Conservation (phyloP, 495 filamentous ascomycete species). For the Penicillium macrosclerotiorum region DNA sequence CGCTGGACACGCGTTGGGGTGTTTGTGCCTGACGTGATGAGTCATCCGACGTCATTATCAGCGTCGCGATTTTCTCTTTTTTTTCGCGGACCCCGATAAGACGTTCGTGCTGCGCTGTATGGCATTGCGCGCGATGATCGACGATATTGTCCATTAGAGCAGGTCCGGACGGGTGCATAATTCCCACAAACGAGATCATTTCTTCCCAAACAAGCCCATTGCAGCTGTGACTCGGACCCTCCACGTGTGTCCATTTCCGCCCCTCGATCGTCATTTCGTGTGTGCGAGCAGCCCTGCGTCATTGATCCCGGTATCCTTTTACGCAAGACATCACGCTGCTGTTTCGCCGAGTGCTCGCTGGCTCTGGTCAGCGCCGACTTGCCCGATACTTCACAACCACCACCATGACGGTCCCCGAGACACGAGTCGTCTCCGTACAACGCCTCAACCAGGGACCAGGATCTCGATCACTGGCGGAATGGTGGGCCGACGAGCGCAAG, state of each 20-base stretch:
- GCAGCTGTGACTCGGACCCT: conserved; percentile 12
- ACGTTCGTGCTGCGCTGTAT: neutral
- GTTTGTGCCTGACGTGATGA: conserved; percentile 16
- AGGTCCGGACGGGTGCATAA: neutral
- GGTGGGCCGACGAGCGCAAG: conserved; percentile 43
- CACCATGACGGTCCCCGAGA: conserved; percentile 22
- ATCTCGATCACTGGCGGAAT: conserved; percentile 40
- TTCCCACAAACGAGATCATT: neutral
- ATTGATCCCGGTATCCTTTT: conserved; percentile 11
- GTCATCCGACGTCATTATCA: conserved; percentile 32
- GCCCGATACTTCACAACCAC: conserved; percentile 21
- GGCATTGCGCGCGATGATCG: conserved; percentile 15
- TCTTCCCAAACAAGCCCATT: neutral
- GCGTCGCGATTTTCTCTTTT: conserved; percentile 1
- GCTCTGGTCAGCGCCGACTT: conserved; percentile 34
- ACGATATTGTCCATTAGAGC: conserved; percentile 8
- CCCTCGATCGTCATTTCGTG: conserved; percentile 18
- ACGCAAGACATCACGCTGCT: conserved; percentile 37
- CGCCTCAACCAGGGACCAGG: conserved; percentile 42
- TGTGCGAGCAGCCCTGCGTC: conserved; percentile 21
- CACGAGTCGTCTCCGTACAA: conserved; percentile 43
- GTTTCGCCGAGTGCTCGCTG: conserved; percentile 31
- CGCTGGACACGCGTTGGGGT: neutral
- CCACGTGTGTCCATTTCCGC: conserved; percentile 5
- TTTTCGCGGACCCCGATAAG: conserved; percentile 9